These are phyloP conservation scores for Sarocladium oryzae DNA, from an alignment of 2,329 filamentous ascomycete species.

Conservation along the genomic window DNA sequence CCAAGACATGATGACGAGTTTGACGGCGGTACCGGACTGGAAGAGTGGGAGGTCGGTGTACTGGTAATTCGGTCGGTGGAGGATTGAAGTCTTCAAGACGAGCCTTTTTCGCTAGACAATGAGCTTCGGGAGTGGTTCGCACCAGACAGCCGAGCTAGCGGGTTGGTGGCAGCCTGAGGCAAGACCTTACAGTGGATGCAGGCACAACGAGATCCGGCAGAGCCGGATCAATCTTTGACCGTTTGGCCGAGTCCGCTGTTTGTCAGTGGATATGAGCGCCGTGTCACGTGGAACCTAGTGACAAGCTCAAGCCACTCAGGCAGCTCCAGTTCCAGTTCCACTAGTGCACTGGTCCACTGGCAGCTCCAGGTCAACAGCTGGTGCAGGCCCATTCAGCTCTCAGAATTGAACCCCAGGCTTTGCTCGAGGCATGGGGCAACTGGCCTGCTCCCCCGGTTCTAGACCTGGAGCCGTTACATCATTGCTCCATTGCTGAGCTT, in stretches of 20 bases:
- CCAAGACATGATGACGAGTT: constrained; percentile 61
- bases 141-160: constrained; percentile 5
- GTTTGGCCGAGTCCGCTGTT: neutral
- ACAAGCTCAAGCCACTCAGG: neutral
- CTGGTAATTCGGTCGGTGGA: constrained; percentile 26
- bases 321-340: neutral
- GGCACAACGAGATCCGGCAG: neutral
- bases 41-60: constrained; percentile 28
- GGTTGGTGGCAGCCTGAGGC: constrained; percentile 1
- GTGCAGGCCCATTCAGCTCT: neutral
- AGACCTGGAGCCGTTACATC: constrained; percentile 9
- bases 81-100: constrained; percentile 28
- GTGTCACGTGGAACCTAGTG: neutral
- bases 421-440: neutral
- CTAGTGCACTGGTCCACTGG: no score
- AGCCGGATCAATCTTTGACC: neutral
- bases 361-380: neutral
- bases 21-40: constrained; percentile 14
- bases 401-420: constrained; percentile 4
- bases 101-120: constrained; percentile 30
- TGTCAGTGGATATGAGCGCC: neutral
- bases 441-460: constrained; percentile 2
- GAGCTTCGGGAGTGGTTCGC: constrained; percentile 9
- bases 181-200: neutral
- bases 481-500: constrained; percentile 8